These are phyloP conservation scores for Colletotrichum liriopes DNA, from an alignment of 2,329 filamentous ascomycete genomes.

Conservation along the genomic window DNA sequence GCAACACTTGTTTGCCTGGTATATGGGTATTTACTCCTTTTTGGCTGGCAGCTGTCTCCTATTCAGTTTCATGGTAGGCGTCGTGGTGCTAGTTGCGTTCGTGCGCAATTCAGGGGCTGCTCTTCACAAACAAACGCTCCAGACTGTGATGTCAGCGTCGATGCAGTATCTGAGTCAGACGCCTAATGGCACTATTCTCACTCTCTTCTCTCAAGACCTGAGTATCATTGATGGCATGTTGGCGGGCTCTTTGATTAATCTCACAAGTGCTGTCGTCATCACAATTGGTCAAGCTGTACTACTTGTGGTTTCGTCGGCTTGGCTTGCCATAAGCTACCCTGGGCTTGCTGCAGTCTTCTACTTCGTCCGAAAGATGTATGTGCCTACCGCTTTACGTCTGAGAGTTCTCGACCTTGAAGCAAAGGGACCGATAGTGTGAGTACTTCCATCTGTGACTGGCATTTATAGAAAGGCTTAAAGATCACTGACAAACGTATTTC, in stretches of 20 bases:
- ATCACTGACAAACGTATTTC: background rate
- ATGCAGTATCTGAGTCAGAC: constrained; percentile 57
- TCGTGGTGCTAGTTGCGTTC: background rate
- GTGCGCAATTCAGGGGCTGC: constrained; percentile 23
- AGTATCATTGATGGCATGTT: constrained; percentile 2
- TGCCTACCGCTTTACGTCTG: constrained; percentile 73
- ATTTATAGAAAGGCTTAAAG: background rate
- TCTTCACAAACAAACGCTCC: constrained; percentile 53
- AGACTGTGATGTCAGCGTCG: constrained; percentile 55
- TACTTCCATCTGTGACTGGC: background rate
- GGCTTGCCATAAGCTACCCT: constrained; percentile 66
- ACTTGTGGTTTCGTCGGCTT: constrained; percentile 57
- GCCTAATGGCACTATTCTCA: background rate
- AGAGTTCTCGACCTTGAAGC: constrained; percentile 74
- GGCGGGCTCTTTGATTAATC: background rate
- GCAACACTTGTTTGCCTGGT: constrained; percentile 46
- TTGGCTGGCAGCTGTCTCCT: constrained; percentile 36
- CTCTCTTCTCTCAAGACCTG: background rate
- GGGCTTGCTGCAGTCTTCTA: constrained; percentile 63
- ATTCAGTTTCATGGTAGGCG: background rate
- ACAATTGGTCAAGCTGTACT: background rate
- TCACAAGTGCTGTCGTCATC: background rate
- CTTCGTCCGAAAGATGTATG: constrained; percentile 69
- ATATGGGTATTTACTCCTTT: constrained; percentile 52
- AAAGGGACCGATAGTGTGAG: constrained; percentile 69